These are phyloP conservation scores for Fusarium sp. DNA, from an alignment of 2,329 filamentous ascomycete genomes.

Conservation along the genomic window DNA sequence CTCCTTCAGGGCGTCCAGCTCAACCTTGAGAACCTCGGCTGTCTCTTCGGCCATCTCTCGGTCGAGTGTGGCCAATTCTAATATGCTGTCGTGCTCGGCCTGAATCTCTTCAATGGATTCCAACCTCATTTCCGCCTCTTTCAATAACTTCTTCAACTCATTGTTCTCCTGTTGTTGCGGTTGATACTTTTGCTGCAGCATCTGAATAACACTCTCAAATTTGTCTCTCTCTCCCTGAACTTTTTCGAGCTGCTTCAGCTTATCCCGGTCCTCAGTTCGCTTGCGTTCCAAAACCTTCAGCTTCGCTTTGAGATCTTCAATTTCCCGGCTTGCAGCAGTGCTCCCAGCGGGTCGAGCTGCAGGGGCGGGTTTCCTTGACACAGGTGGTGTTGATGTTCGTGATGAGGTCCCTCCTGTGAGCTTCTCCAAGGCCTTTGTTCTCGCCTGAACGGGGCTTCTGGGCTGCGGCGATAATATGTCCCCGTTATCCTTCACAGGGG, in stretches of 20 bases:
- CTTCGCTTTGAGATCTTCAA: slow-evolving; percentile 91
- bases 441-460: slow-evolving; percentile 62
- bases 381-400: slow-evolving; percentile 47
- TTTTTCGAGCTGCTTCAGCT: slow-evolving; percentile 81
- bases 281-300: slow-evolving; percentile 90
- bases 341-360: slow-evolving; percentile 54
- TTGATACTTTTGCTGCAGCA: slow-evolving; percentile 89
- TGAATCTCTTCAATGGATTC: slow-evolving; percentile 77
- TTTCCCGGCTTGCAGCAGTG: slow-evolving; percentile 71
- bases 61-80: slow-evolving; percentile 91
- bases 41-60: slow-evolving; percentile 97
- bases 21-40: slow-evolving; percentile 82
- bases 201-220: slow-evolving; percentile 88
- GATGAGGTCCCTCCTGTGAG: slow-evolving; percentile 56
- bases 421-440: slow-evolving; percentile 65
- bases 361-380: slow-evolving; percentile 46
- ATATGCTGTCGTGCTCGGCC: slow-evolving; percentile 84
- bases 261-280: slow-evolving; percentile 85
- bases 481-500: slow-evolving; percentile 64
- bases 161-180: slow-evolving; percentile 83
- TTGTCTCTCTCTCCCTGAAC: slow-evolving; percentile 81
- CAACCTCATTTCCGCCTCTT: slow-evolving; percentile 78
- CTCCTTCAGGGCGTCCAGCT: slow-evolving; percentile 80
- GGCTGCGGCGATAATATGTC: slow-evolving; percentile 63
- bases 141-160: slow-evolving; percentile 81